Percentiles rank a stretch among this genome's conserved stretches.
Evolutionary conservation across 2,329 filamentous ascomycete genomes (phyloP).

Genomic region (Rhynchosporium graminicola): DNA sequence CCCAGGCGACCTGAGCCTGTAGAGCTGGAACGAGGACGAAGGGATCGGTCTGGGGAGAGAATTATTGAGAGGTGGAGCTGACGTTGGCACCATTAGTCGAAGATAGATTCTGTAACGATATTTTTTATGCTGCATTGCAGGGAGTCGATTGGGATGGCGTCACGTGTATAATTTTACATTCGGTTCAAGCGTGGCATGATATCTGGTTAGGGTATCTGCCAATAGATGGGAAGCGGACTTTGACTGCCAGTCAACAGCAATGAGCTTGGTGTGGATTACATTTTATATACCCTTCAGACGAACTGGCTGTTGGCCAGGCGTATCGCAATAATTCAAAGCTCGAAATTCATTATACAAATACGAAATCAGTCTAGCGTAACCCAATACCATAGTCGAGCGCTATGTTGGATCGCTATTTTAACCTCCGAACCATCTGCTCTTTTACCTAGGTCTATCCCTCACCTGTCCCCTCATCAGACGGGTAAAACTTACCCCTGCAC

Average conservation of each 20-base stretch:
- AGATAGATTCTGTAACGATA: background rate
- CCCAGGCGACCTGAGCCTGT: background rate
- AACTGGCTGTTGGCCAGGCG: background rate
- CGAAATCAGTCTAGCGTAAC: too few relatives aligned
- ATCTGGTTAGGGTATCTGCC: background rate
- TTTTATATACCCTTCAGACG: constrained; percentile 4
- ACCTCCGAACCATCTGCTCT: too few relatives aligned
- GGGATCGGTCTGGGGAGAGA: constrained; percentile 4
- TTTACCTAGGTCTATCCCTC: too few relatives aligned
- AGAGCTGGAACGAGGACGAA: constrained; percentile 1
- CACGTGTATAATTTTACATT: background rate
- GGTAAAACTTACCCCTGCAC: too few relatives aligned
- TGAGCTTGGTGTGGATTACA: background rate
- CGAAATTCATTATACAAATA: background rate
- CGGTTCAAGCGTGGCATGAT: background rate
- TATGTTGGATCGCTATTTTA: too few relatives aligned
- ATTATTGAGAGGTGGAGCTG: background rate
- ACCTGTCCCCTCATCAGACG: too few relatives aligned
- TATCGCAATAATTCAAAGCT: background rate
- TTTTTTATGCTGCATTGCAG: constrained; percentile 2
- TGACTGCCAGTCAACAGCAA: background rate
- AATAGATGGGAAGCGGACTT: background rate
- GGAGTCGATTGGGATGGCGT: constrained; percentile 4
- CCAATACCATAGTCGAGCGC: too few relatives aligned
- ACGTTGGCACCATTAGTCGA: background rate